Evolutionary conservation across 2,329 filamentous ascomycete genomes (phyloP).

Genomic region (Sclerotinia subarctica): DNA sequence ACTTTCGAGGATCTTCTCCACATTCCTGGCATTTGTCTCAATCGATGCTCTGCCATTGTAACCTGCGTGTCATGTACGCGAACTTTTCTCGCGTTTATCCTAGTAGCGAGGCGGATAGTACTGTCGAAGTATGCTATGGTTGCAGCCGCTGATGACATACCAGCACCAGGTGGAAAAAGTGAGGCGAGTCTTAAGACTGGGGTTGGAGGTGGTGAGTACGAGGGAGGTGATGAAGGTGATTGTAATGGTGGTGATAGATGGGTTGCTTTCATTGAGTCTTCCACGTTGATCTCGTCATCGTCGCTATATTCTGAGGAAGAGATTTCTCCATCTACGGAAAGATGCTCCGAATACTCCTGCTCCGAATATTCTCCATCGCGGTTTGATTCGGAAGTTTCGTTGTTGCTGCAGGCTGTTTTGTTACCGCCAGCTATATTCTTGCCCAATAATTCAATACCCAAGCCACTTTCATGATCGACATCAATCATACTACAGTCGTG

Average conservation of each 20-base stretch:
- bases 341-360: not conserved
- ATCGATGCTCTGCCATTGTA: not conserved
- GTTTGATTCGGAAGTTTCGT: too few relatives aligned
- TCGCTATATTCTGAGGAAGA: not conserved
- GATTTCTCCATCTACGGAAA: not conserved
- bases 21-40: not conserved
- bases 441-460: not conserved
- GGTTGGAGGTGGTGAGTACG: conserved; percentile 1
- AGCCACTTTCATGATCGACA: not conserved
- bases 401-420: not conserved
- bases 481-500: not conserved
- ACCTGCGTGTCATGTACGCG: not conserved
- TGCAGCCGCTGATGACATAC: not conserved
- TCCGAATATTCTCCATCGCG: not conserved
- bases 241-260: not conserved
- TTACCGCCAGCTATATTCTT: not conserved
- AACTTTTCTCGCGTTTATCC: conserved; percentile 10
- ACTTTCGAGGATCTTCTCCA: not conserved
- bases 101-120: not conserved
- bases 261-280: not conserved
- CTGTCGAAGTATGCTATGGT: not conserved
- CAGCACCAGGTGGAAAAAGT: not conserved
- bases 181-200: not conserved
- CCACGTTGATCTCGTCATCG: not conserved
- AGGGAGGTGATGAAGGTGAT: not conserved